phyloP scores from a whole-genome alignment of 495 filamentous ascomycete species.

The Cladorrhinum samala region DNA sequence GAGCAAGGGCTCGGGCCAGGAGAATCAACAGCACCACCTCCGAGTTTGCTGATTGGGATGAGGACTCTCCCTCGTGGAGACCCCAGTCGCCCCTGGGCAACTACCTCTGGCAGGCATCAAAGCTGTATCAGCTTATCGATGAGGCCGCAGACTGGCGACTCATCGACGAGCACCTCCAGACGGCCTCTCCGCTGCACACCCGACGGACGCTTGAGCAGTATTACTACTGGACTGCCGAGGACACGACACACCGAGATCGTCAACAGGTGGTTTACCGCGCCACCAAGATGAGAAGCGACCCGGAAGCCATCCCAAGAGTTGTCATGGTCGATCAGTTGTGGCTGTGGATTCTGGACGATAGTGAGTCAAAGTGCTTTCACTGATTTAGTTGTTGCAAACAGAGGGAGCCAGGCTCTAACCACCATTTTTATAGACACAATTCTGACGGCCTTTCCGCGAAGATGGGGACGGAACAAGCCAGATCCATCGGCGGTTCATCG shows the following conservation, averaged over 20 bases:
- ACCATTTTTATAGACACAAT: conserved; percentile 49
- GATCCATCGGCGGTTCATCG: conserved; percentile 59
- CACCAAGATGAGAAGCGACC: conserved; percentile 16
- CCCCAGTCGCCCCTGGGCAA: conserved; percentile 17
- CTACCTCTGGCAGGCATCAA: conserved; percentile 22
- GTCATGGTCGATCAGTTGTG: conserved; percentile 73
- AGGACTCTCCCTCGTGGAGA: conserved; percentile 18
- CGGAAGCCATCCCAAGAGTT: conserved; percentile 48
- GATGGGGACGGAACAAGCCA: conserved; percentile 63
- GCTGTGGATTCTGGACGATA: conserved; percentile 63
- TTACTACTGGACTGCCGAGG: conserved; percentile 18
- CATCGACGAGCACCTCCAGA: conserved; percentile 20
- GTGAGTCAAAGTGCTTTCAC: background rate
- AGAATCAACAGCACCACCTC: conserved; percentile 15
- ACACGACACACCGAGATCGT: conserved; percentile 16
- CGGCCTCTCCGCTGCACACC: conserved; percentile 14
- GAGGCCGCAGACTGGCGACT: conserved; percentile 25
- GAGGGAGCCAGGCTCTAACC: too few species aligned
- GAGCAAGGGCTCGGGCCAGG: conserved; percentile 12
- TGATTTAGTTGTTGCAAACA: background rate
- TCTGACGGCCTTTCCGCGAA: conserved; percentile 61
- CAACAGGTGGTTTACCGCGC: conserved; percentile 20
- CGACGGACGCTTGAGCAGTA: conserved; percentile 19
- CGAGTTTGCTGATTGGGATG: conserved; percentile 4
- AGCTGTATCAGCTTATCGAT: conserved; percentile 24